phyloP scores from a whole-genome alignment of 2,329 filamentous ascomycete species.

The Fusarium sp. region DNA sequence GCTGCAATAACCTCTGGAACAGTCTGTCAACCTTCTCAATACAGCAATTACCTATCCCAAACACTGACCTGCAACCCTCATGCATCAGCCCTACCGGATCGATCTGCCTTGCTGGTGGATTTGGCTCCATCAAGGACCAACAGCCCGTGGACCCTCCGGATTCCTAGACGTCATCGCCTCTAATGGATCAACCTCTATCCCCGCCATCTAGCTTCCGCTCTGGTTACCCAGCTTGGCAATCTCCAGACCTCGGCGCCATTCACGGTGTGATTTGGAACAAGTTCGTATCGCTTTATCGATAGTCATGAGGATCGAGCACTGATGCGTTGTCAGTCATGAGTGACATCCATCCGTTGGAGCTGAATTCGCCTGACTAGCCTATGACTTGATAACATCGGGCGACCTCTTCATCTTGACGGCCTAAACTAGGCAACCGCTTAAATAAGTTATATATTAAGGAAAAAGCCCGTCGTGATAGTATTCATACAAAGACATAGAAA shows the following conservation, averaged over 20 bases:
- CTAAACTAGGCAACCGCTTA: background rate
- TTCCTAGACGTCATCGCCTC: slow-evolving; percentile 23
- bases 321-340: background rate
- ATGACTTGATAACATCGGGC: background rate
- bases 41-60: background rate
- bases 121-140: background rate
- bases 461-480: background rate
- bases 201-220: background rate
- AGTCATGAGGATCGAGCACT: background rate
- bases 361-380: background rate
- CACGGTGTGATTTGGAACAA: background rate
- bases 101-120: background rate
- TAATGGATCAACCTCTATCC: background rate
- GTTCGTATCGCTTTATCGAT: background rate
- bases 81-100: background rate
- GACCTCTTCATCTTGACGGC: background rate
- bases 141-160: background rate
- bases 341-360: background rate
- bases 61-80: background rate
- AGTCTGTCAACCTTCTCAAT: background rate
- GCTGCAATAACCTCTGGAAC: background rate
- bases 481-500: slow-evolving; percentile 23
- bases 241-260: background rate
- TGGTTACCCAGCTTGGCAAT: slow-evolving; percentile 20
- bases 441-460: background rate